Evolutionary conservation across 345 rosid species (phyloP).

Genomic region (Eucalyptus regnans): DNA sequence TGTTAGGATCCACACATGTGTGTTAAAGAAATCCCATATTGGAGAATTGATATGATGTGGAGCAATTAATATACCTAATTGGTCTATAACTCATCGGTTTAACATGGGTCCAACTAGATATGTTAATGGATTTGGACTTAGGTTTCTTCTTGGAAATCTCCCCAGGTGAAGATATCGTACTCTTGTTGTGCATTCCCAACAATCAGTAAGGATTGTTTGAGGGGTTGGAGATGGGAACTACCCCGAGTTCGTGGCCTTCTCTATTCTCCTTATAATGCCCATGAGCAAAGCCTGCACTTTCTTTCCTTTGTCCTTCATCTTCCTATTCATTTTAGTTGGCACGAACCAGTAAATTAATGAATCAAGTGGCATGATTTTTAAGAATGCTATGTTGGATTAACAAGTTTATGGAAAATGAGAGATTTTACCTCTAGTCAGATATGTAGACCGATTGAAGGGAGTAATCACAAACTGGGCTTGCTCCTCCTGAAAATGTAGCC

Average conservation of each 20-base stretch:
- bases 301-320: not conserved
- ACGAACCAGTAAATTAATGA: not conserved
- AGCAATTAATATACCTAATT: too few species aligned
- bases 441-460: not conserved
- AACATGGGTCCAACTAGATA: too few species aligned
- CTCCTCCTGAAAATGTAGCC: not conserved
- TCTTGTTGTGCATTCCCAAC: too few species aligned
- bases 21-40: too few species aligned
- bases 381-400: not conserved
- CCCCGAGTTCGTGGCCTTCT: not conserved
- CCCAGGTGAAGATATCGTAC: rapidly evolving
- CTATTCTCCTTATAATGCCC: not conserved
- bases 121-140: too few species aligned
- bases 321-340: not conserved
- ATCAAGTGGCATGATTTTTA: not conserved
- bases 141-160: too few species aligned
- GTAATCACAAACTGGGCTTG: not conserved
- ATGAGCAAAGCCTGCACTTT: not conserved
- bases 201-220: not conserved
- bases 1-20: too few species aligned
- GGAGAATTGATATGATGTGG: too few species aligned
- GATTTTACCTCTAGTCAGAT: not conserved
- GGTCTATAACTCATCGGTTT: too few species aligned
- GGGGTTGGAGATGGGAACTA: not conserved
- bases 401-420: not conserved